A percentile compares a stretch with the other conserved stretches of the same genome.
Conservation (phyloP, 2,329 filamentous ascomycete species). For the Xylaria sp. region DNA sequence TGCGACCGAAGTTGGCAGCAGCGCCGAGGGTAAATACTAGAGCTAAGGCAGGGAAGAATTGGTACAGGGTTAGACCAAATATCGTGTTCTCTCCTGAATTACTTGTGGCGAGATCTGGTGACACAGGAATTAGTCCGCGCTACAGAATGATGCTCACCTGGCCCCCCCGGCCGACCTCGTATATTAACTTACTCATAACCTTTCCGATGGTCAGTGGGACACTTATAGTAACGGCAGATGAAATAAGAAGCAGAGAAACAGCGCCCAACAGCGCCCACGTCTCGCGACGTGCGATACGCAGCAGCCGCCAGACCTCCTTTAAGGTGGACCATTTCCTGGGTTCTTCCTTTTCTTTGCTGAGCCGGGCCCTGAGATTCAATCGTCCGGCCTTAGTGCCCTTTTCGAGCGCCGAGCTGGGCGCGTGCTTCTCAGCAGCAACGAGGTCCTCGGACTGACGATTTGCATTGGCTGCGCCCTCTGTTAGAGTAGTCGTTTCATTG, state of each 20-base stretch:
- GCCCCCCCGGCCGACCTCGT: not conserved
- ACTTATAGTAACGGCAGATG: conserved; percentile 93
- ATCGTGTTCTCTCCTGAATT: conserved; percentile 72
- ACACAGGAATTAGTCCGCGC: conserved; percentile 25
- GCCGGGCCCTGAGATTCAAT: conserved; percentile 85
- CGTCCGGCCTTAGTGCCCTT: conserved; percentile 88
- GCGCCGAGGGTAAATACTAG: conserved; percentile 84
- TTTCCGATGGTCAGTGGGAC: conserved; percentile 97
- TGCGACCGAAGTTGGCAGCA: conserved; percentile 90
- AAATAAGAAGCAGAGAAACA: conserved; percentile 86
- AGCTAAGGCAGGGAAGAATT: conserved; percentile 88
- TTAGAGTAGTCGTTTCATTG: not conserved
- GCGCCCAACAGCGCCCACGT: conserved; percentile 80
- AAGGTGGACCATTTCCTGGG: conserved; percentile 69
- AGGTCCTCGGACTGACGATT: not conserved
- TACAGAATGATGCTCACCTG: not conserved
- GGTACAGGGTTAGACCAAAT: conserved; percentile 84
- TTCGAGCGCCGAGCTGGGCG: conserved; percentile 78
- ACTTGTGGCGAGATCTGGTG: conserved; percentile 81
- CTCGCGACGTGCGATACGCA: conserved; percentile 91
- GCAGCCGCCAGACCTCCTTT: conserved; percentile 83
- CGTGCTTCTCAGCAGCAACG: conserved; percentile 62
- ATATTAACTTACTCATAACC: conserved; percentile 67
- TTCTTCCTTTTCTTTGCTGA: conserved; percentile 82
- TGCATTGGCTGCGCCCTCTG: conserved; percentile 2